Conservation (phyloP, 78 protist genomes). For the Dictyostelium intermedium region DNA sequence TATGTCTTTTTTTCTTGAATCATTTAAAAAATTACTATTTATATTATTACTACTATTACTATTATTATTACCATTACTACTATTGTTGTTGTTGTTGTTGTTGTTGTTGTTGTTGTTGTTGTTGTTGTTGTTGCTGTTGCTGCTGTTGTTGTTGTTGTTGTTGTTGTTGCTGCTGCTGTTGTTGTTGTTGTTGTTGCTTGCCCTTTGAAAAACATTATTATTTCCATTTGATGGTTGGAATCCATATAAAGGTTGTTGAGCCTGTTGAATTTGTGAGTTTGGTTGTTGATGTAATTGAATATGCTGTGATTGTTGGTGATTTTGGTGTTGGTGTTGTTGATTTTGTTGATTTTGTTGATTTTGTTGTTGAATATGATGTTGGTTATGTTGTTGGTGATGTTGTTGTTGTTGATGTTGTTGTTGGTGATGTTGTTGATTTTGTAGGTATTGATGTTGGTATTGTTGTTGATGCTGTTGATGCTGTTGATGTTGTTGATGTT, state of each 20-base stretch:
- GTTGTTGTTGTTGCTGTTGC: neutral
- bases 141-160: neutral
- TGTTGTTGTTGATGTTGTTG: neutral
- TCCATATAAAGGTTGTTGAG: neutral
- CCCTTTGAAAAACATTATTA: neutral
- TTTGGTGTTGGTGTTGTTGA: conserved; percentile 8
- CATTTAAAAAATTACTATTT: neutral
- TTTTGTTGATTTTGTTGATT: neutral
- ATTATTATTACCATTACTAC: neutral
- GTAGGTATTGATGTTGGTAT: neutral
- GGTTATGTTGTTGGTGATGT: no score
- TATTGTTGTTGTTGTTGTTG: neutral
- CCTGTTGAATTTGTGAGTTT: neutral
- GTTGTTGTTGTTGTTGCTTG: neutral
- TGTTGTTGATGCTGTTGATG: neutral
- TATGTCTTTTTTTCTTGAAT: neutral
- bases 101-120: neutral
- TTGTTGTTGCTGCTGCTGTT: neutral
- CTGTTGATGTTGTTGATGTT: neutral
- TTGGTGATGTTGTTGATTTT: neutral
- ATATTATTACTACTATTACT: neutral
- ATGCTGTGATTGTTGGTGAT: neutral
- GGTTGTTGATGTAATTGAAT: neutral
- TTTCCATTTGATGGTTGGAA: neutral
- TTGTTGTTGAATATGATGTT: no score